Evolutionary conservation across 208 protist genomes (phyloP), one percentile per base, ranked within the genome.

Genomic region (Spongospora subterranea): DNA sequence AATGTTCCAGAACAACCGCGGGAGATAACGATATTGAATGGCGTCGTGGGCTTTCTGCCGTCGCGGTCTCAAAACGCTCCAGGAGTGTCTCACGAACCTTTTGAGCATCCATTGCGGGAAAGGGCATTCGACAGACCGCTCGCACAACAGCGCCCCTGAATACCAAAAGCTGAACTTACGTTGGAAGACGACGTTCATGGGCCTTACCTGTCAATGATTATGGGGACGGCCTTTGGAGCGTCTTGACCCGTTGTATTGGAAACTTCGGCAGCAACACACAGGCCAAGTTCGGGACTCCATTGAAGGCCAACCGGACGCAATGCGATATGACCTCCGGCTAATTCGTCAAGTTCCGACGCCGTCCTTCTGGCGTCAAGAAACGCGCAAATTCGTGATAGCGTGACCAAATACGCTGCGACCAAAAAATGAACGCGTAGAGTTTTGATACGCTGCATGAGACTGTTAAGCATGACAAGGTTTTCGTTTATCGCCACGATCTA

Each of bases 271-370:
- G 40, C n/a, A n/a, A 6, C 6, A 35, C n/a, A 35, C 71, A 82
- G 71, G 11, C 71, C 71, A 43, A 82, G 35, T 43, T 82, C 71
- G n/a, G 71, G 13, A 43, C 35, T 82, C 71, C 71, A 82, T 20
- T 35, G 35, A 6, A 82, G 71, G 71, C 71, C 71, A 35, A 20
- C 6, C 17, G 71, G 17, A 40, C n/a, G 6, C 6, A 45, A 6
- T 40, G 71, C 6, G 6, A 35, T 40, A 60, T 60, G 24, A 6
- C 13, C 17, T 82, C 17, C 6, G 17, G n/a, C 71, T 13, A 43
- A 17, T n/a, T 82, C 71, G 6, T 82, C 71, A 20, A 82, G n/a
- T 82, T 82, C 71, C 6, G 71, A 82, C 6, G 71, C 71, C n/a
- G 71, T 43, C 35, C 71, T 35, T 6, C 71, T 20, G n/a, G 71